These are phyloP conservation scores for Candida smagusa DNA, from an alignment of 1,139 yeast species.

Conservation along the genomic window DNA sequence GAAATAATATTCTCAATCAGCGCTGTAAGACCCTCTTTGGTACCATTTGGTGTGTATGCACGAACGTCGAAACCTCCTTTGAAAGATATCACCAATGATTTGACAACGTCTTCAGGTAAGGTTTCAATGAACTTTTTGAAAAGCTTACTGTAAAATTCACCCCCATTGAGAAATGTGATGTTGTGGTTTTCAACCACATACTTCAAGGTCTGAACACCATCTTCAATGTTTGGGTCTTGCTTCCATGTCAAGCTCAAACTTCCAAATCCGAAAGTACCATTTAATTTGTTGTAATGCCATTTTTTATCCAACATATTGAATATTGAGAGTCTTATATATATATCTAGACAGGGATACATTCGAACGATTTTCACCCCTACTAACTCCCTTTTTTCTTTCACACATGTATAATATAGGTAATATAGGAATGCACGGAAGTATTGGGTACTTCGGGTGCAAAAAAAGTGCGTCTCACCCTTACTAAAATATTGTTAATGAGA, in stretches of 20 bases:
- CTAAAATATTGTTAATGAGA: too few species aligned
- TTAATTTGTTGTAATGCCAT: too few species aligned
- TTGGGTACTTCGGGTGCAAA: too few species aligned
- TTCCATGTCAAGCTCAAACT: slow-evolving; percentile 61
- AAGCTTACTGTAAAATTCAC: slow-evolving; percentile 22
- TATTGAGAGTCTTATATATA: too few species aligned
- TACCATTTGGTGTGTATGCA: slow-evolving; percentile 45
- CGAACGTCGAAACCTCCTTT: slow-evolving; percentile 55
- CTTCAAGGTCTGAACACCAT: slow-evolving; percentile 45
- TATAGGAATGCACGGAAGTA: too few species aligned
- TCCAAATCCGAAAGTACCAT: slow-evolving; percentile 45
- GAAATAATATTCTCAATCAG: slow-evolving; percentile 51
- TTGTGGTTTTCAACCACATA: background rate
- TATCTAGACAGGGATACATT: too few species aligned
- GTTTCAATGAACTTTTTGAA: slow-evolving; percentile 52
- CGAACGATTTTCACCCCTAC: too few species aligned
- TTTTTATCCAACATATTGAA: too few species aligned
- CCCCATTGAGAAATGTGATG: background rate
- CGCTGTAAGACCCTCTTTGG: slow-evolving; percentile 40
- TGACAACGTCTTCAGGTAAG: slow-evolving; percentile 52
- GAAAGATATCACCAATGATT: slow-evolving; percentile 50
- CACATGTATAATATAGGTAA: too few species aligned
- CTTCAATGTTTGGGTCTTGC: slow-evolving; percentile 42
- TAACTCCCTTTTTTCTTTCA: too few species aligned
- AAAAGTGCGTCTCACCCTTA: too few species aligned